A percentile compares a stretch with the other conserved stretches of the same genome.
Conservation (phyloP, 2,329 filamentous ascomycete species). For the Fusarium sp. region DNA sequence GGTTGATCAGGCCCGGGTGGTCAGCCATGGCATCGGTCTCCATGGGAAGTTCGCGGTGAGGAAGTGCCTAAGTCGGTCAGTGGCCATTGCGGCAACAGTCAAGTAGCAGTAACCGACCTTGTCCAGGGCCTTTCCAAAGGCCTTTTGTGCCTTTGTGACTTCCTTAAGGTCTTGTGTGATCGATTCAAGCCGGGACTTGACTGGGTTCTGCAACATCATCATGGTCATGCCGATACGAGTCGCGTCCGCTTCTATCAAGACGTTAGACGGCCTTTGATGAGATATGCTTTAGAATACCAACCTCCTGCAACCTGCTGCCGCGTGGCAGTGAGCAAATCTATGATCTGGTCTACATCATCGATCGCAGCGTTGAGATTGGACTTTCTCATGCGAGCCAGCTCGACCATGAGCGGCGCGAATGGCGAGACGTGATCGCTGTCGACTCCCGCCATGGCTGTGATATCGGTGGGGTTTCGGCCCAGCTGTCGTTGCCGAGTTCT, state of each 20-base stretch:
- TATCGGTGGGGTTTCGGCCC: conserved; percentile 6
- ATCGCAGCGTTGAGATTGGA: conserved; percentile 78
- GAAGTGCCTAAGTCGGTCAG: conserved; percentile 52
- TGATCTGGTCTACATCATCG: conserved; percentile 84
- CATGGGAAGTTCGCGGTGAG: conserved; percentile 74
- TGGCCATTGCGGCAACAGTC: neutral
- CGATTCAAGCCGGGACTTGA: conserved; percentile 83
- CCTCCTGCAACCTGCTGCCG: conserved; percentile 79
- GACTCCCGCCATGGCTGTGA: conserved; percentile 50
- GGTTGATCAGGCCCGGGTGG: conserved; percentile 84
- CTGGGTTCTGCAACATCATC: conserved; percentile 85
- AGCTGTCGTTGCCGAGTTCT: neutral
- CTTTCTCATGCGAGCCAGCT: conserved; percentile 78
- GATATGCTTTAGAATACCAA: conserved; percentile 48
- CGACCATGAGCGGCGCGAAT: conserved; percentile 73
- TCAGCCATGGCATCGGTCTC: conserved; percentile 84
- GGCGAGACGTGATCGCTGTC: conserved; percentile 56
- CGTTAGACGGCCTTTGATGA: conserved; percentile 25
- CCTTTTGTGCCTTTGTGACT: conserved; percentile 83
- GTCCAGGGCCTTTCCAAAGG: conserved; percentile 87
- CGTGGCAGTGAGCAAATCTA: conserved; percentile 80
- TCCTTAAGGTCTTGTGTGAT: conserved; percentile 86
- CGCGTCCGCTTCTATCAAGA: conserved; percentile 48
- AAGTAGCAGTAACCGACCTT: conserved; percentile 64
- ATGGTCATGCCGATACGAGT: conserved; percentile 79